Evolutionary conservation across 352 stramenopile species (phyloP), one percentile per base, ranked within the genome.

Genomic region (Globisporangium megalacanthum): DNA sequence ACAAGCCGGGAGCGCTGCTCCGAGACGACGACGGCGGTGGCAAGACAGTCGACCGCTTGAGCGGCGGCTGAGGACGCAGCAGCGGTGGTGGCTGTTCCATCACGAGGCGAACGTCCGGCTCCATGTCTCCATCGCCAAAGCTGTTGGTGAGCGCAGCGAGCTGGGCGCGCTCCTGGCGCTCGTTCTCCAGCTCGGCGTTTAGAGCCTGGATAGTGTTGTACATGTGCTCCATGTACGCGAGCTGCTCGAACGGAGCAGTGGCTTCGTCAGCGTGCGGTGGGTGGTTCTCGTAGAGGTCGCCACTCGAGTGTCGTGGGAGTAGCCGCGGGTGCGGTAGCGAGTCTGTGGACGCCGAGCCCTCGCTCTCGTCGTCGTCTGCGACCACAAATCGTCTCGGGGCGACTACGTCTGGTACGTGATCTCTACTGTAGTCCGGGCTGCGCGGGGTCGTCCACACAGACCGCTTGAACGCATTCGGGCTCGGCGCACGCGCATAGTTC

Each of bases 161-260:
- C 14, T 52, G 52, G 13, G 62, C 31, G 49, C 64, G 65, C 4
- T 60, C 64, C n/a, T 66, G 60, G 8, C 73, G 69, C 37, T 87
- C 76, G 17, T 56, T 68, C 35, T 82, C 75, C 39, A 86, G 39
- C 52, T 86, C 73, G 0, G 67, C 62, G 17, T 72, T 84, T 13
- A 85, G 39, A 29, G 66, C 35, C 56, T 77, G 74, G 54, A 89
- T 85, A 4, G 70, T 81, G 19, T 57, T 72, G 62, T 86, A 83
- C 71, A 89, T 88, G 47, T 86, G 66, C 50, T 89, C 77, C 79
- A 89, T 89, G 54, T 85, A 85, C 17, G 64, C 65, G 31, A 85
- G 66, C 35, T 89, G 77, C 4, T 58, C 59, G 19, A 73, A 67
- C 49, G 83, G 61, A 10, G 66, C 67, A 7, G 25, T 29, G 25